phyloP scores from a whole-genome alignment of 768 basidiomycete species.

The Tephrocybe rancida region DNA sequence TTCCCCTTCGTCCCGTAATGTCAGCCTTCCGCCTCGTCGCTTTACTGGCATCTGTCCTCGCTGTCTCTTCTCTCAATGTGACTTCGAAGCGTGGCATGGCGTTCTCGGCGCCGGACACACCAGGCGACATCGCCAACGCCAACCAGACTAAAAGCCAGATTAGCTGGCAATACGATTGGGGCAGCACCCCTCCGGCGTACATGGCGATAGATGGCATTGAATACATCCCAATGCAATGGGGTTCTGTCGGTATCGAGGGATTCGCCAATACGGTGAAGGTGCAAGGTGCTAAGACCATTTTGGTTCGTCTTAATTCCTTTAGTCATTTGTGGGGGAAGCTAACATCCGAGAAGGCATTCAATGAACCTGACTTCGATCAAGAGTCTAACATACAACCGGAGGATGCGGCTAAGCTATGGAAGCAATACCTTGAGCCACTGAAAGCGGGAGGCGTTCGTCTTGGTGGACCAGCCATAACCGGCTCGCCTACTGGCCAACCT shows the following conservation, averaged over 20 bases:
- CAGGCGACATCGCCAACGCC: slow-evolving; percentile 44
- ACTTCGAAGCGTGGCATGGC: slow-evolving; percentile 51
- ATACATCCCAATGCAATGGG: slow-evolving; percentile 60
- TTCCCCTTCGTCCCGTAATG: slow-evolving; percentile 25
- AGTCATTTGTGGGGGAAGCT: slow-evolving; percentile 33
- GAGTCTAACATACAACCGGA: slow-evolving; percentile 48
- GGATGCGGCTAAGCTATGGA: slow-evolving; percentile 58
- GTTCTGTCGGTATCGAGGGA: slow-evolving; percentile 38
- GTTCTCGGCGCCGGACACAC: slow-evolving; percentile 39
- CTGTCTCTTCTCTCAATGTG: slow-evolving; percentile 26
- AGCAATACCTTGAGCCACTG: slow-evolving; percentile 56
- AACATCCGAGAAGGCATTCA: slow-evolving; percentile 40
- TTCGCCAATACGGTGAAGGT: slow-evolving; percentile 40
- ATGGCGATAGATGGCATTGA: slow-evolving; percentile 44
- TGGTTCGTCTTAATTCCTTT: slow-evolving; percentile 36
- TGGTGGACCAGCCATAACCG: slow-evolving; percentile 62
- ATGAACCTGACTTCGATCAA: slow-evolving; percentile 56
- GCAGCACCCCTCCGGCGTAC: slow-evolving; percentile 42
- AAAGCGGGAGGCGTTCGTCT: slow-evolving; percentile 49
- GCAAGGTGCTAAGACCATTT: slow-evolving; percentile 49
- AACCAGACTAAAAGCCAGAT: slow-evolving; percentile 46
- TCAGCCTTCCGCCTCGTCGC: slow-evolving; percentile 21
- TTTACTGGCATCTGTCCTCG: slow-evolving; percentile 32
- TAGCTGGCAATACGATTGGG: slow-evolving; percentile 61
- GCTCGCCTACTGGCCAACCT: slow-evolving; percentile 48